Evolutionary conservation across 2,329 filamentous ascomycete species (phyloP), one percentile per base, ranked within the genome.

Genomic region (Cryphonectria parasitica): DNA sequence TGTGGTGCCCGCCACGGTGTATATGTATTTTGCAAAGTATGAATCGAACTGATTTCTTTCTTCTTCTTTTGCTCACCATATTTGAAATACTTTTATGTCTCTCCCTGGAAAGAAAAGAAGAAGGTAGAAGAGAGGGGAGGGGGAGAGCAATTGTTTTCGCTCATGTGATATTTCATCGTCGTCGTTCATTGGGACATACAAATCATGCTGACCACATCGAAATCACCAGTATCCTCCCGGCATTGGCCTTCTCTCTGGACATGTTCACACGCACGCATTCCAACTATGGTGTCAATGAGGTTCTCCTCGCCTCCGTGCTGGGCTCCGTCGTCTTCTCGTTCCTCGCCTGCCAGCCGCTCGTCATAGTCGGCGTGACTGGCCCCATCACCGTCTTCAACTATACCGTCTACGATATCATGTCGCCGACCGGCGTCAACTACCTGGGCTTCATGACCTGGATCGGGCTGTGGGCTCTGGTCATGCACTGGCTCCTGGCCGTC

Each of bases 11-110:
- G 93, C 93, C 22, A 97, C 94, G 13, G 84, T 97, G 41, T 97
- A 97, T 81, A 97, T 97, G 92, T 97, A 96, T 83, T 97, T 97
- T 86, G 93, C 94, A 73, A 97, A 97, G 93, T 95, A 86, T 73
- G 84, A n/a, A 19, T 11, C n/a, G 22, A 10, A 39, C 10, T 45
- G 39, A 45, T 39, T 19, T 19, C n/a, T 22, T 34, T 39, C 1
- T 39, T 39, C 36, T 11, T 39, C 8, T 39, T 61, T 8, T 61
- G 1, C 43, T 8, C 19, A 45, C 2, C 43, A 22, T 45, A 22
- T 45, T 22, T 39, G 10, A 39, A 11, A 39, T 39, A 10, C 36
- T 11, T 36, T 3, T 39, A 34, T 34, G 6, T 4, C 6, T 34
- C 34, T 34, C 34, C 34, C 34, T 34, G 34, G 34, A 34, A 43